Evolutionary conservation across 805 yeast species (phyloP).

Genomic region (Zygoascus tannicola): DNA sequence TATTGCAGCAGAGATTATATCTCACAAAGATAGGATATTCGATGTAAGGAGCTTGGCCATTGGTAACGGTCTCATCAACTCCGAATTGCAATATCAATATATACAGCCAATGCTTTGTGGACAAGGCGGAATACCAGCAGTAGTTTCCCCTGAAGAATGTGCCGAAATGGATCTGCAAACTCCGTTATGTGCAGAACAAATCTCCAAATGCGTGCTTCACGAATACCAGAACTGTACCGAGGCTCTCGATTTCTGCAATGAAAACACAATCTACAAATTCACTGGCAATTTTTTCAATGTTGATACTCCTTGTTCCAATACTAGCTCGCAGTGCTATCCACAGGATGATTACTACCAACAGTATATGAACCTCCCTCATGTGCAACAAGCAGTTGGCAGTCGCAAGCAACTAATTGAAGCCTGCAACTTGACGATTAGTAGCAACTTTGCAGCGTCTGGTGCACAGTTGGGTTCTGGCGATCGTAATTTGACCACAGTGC

Average conservation of each 20-base stretch:
- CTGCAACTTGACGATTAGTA: slow-evolving; percentile 59
- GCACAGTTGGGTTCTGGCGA: slow-evolving; percentile 87
- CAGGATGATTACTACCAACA: slow-evolving; percentile 61
- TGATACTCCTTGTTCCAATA: slow-evolving; percentile 36
- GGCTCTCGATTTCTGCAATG: slow-evolving; percentile 73
- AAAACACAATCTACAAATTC: slow-evolving; percentile 55
- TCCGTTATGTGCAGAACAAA: slow-evolving; percentile 57
- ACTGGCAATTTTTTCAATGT: slow-evolving; percentile 62
- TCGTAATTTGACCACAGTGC: slow-evolving; percentile 50
- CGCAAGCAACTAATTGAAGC: slow-evolving; percentile 56
- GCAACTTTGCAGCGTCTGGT: slow-evolving; percentile 71
- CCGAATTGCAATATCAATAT: slow-evolving; percentile 63
- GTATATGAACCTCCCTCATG: slow-evolving; percentile 65
- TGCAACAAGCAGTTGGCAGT: slow-evolving; percentile 58
- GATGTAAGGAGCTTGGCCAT: slow-evolving; percentile 70
- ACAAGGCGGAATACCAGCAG: slow-evolving; percentile 63
- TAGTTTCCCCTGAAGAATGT: slow-evolving; percentile 58
- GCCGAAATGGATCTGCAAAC: slow-evolving; percentile 49
- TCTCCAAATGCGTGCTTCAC: slow-evolving; percentile 55
- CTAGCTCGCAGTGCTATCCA: slow-evolving; percentile 53
- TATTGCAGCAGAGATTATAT: slow-evolving; percentile 48
- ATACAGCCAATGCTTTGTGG: slow-evolving; percentile 94
- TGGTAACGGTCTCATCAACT: slow-evolving; percentile 89
- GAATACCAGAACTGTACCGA: slow-evolving; percentile 73
- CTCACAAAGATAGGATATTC: slow-evolving; percentile 40